These are phyloP conservation scores for Saturnispora hagleri DNA, from an alignment of 805 yeast genomes.

Conservation along the genomic window DNA sequence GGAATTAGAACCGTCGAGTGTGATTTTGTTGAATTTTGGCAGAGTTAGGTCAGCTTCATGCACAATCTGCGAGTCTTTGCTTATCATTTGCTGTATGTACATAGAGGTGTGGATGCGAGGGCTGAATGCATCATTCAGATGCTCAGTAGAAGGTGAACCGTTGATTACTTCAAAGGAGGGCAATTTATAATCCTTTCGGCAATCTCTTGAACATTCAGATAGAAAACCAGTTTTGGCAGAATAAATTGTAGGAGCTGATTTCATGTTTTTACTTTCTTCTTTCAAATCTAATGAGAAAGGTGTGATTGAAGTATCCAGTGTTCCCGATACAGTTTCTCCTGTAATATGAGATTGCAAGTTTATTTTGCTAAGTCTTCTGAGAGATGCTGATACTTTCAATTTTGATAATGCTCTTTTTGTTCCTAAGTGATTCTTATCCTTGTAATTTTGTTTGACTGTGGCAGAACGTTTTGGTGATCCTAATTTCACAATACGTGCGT, in stretches of 20 bases:
- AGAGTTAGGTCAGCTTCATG: neutral
- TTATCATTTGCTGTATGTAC: constrained; percentile 1
- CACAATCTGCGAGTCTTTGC: neutral
- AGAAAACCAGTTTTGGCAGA: neutral
- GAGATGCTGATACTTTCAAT: neutral
- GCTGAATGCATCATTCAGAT: neutral
- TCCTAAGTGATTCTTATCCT: neutral
- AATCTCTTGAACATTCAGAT: neutral
- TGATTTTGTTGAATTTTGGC: neutral
- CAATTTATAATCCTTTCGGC: neutral
- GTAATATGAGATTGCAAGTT: neutral
- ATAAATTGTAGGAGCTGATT: neutral
- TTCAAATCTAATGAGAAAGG: neutral
- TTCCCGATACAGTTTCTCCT: neutral
- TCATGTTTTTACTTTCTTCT: too few species aligned
- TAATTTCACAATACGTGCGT: neutral
- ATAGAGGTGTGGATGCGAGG: constrained; percentile 2
- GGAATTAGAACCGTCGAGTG: neutral
- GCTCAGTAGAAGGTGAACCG: neutral
- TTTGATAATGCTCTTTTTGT: neutral
- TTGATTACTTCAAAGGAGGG: neutral
- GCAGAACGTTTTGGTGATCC: neutral
- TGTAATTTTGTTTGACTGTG: neutral
- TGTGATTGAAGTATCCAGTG: neutral
- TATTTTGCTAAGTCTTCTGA: neutral